Base-by-base conservation (phyloP, 1,139 yeast species). In the Protomyces pachydermus region DNA sequence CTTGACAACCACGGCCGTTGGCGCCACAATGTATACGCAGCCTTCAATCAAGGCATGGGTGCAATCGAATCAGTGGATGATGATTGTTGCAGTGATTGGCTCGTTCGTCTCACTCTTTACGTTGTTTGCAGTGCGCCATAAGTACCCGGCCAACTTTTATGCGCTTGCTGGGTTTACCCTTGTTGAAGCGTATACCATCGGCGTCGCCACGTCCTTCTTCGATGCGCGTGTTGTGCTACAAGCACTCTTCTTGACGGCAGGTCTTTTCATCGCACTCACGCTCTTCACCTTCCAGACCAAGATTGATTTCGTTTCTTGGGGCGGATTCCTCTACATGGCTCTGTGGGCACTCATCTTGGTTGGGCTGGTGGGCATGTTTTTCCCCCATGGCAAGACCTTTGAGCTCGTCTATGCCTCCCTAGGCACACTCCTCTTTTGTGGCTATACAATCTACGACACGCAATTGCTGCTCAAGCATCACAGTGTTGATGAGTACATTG, bases 401-500 rank as follows among this genome's bases (percentile, higher is more conserved):
- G 90, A 87, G 71, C 74, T 86, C 69, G 76, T 85, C 3, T 89
- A 87, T 76, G 83, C 91, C 48, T 82, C 84, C 65, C 73, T 86
- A 57, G 96, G 95, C 16, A 93, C 95, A 3, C 71, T 86, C 46
- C 76, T 90, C 5, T 91, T 90, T 75, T 79, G 87, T 25, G 82
- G 85, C 8, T 90, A 87, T 73, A 82, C 90, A 65, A 76, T 90
- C 65, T 83, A 89, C 61, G 97, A 90, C 74, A 90, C 96, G 34
- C 96, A 90, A 75, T 76, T 84, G 68, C 82, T 93, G 62, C 81
- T 90, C 83, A 87, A 88, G 72, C 86, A 85, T 66, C 87, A 82
- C 70, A 88, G 87, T 72, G 86, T 95, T 67, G 97, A 88, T 69
- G 97, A 91, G 71, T 96, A 89, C 70, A 81, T 91, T 20, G 84